Evolutionary conservation across 768 basidiomycete species (phyloP).

Genomic region (Pulveroboletus ravenelii): DNA sequence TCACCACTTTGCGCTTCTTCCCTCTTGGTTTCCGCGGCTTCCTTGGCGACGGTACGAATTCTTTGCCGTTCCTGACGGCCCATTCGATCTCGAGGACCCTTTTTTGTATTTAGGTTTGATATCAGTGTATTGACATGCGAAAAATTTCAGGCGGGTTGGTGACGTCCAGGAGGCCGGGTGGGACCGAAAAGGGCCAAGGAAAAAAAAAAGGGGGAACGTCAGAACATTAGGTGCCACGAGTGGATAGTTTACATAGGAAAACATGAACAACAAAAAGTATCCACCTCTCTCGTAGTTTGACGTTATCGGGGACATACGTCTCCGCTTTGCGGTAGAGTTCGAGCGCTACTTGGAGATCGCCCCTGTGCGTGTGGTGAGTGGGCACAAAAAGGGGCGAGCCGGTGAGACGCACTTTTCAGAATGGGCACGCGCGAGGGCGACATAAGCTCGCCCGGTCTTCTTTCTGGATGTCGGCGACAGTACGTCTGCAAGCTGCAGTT

Average conservation of each 20-base stretch:
- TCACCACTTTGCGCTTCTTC: constrained; percentile 30
- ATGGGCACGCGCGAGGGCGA: constrained; percentile 75
- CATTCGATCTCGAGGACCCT: constrained; percentile 84
- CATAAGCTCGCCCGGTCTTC: constrained; percentile 78
- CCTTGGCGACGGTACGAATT: constrained; percentile 55
- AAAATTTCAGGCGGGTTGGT: neutral
- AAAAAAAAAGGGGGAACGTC: constrained; percentile 36
- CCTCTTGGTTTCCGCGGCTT: constrained; percentile 35
- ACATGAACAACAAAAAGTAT: constrained; percentile 66
- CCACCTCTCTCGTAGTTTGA: constrained; percentile 85
- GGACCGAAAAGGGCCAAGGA: constrained; percentile 1
- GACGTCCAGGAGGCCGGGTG: neutral
- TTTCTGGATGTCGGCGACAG: constrained; percentile 73
- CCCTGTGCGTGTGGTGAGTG: constrained; percentile 37
- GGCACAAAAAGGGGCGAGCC: neutral
- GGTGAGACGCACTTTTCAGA: constrained; percentile 62
- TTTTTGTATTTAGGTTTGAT: neutral
- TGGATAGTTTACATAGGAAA: constrained; percentile 53
- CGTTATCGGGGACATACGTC: constrained; percentile 79
- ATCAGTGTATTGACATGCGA: neutral
- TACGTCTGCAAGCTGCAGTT: constrained; percentile 54
- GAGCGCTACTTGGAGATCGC: constrained; percentile 74
- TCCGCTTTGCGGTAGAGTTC: constrained; percentile 81
- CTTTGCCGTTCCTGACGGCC: constrained; percentile 59
- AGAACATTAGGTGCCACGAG: constrained; percentile 34